phyloP scores from a whole-genome alignment of 2,329 filamentous ascomycete species.

The Aspergillus unguis region DNA sequence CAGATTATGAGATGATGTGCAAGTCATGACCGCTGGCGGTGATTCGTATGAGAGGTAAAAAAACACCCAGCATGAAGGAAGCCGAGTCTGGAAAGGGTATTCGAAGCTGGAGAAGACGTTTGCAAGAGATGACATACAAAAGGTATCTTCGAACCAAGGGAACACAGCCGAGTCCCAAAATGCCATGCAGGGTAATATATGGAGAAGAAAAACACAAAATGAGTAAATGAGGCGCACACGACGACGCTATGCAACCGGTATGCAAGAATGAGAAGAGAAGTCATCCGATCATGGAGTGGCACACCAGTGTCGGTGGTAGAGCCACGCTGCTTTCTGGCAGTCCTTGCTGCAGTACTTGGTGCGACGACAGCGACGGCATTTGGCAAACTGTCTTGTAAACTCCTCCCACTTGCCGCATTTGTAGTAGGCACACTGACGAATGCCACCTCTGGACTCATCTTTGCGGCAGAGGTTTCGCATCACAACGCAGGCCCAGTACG shows the following conservation, averaged over 20 bases:
- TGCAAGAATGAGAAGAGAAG: slow-evolving; percentile 33
- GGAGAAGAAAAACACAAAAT: slow-evolving; percentile 25
- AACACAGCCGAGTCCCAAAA: slow-evolving; percentile 37
- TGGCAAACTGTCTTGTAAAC: slow-evolving; percentile 93
- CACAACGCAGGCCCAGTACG: slow-evolving; percentile 98
- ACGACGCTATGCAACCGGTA: slow-evolving; percentile 39
- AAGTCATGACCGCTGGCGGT: slow-evolving; percentile 24
- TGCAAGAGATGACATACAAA: slow-evolving; percentile 29
- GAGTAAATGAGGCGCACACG: slow-evolving; percentile 22
- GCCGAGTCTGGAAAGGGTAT: slow-evolving; percentile 13
- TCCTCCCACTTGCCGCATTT: slow-evolving; percentile 99
- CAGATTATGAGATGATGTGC: slow-evolving; percentile 10
- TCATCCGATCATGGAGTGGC: slow-evolving; percentile 34
- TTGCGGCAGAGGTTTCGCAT: slow-evolving; percentile 99
- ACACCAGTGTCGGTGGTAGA: slow-evolving; percentile 97
- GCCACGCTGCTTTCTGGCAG: slow-evolving; percentile 98
- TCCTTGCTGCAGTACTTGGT: slow-evolving; percentile 99
- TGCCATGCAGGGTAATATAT: slow-evolving; percentile 34
- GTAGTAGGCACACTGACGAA: slow-evolving; percentile 96
- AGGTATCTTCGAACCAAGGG: slow-evolving; percentile 38
- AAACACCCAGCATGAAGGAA: slow-evolving; percentile 18
- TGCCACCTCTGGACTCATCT: slow-evolving; percentile 89
- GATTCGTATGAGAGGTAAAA: slow-evolving; percentile 18
- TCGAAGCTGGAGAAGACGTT: slow-evolving; percentile 4
- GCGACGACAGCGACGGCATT: slow-evolving; percentile 89